Evolutionary conservation across 2,329 filamentous ascomycete species (phyloP).

Genomic region (Ceratocystis cacaofunesta): DNA sequence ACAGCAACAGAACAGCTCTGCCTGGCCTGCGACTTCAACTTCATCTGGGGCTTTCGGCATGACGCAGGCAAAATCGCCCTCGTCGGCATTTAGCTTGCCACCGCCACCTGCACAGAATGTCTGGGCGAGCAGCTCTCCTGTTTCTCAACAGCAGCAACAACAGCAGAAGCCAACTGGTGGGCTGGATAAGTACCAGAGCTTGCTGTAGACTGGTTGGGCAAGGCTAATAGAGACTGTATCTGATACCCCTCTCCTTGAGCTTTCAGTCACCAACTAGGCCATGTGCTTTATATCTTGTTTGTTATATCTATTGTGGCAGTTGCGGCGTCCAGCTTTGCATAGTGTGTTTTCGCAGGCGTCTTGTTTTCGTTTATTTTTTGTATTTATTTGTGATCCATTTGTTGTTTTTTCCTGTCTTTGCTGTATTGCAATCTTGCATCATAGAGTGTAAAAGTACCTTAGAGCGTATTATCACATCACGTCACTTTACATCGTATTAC

Average conservation of each 20-base stretch:
- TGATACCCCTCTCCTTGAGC: not conserved
- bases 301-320: not conserved
- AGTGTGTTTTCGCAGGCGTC: not conserved
- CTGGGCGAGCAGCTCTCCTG: conserved; percentile 19
- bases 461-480: conserved; percentile 4
- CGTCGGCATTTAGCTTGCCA: conserved; percentile 33
- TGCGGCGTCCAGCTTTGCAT: not conserved
- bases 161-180: conserved; percentile 32
- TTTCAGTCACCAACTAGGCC: too few species aligned
- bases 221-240: not conserved
- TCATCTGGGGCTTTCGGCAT: conserved; percentile 34
- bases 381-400: not conserved
- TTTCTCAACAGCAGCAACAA: conserved; percentile 21
- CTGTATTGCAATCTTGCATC: conserved; percentile 1
- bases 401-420: not conserved
- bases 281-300: not conserved
- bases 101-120: conserved; percentile 27
- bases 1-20: conserved; percentile 22
- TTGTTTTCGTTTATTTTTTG: not conserved
- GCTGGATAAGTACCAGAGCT: conserved; percentile 53
- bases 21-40: conserved; percentile 18
- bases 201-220: conserved; percentile 32
- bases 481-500: not conserved
- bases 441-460: not conserved
- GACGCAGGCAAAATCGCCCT: conserved; percentile 31